A percentile compares a stretch with the other conserved stretches of the same genome.
Evolutionary conservation across 139 green algal species (phyloP).

Genomic region (Coelastrella sp.): DNA sequence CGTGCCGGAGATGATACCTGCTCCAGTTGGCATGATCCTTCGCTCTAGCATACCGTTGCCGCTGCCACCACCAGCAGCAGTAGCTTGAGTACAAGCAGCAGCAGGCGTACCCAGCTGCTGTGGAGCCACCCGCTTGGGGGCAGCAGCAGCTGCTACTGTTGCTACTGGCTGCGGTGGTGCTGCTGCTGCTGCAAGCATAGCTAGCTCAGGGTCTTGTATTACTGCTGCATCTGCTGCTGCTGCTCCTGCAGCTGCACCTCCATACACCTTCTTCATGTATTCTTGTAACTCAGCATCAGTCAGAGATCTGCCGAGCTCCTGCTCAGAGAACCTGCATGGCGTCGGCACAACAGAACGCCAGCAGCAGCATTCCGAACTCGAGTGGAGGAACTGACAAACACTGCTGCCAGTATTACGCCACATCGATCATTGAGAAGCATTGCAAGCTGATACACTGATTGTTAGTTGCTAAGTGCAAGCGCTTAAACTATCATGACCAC

Average conservation of each 20-base stretch:
- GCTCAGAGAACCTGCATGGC: constrained; percentile 57
- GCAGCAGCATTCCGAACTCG: background rate
- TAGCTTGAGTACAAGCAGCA: background rate
- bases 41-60: background rate
- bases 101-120: background rate
- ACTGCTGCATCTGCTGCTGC: constrained; percentile 4
- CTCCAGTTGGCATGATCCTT: constrained; percentile 16
- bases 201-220: constrained; percentile 38
- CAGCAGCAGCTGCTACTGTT: constrained; percentile 3
- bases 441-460: too few species aligned
- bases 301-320: constrained; percentile 71
- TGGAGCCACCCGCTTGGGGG: background rate
- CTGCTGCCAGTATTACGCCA: too few species aligned
- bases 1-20: background rate
- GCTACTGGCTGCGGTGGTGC: background rate
- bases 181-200: constrained; percentile 24
- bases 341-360: background rate
- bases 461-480: too few species aligned
- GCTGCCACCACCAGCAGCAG: background rate
- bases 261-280: constrained; percentile 74
- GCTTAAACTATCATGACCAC: too few species aligned
- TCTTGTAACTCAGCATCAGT: constrained; percentile 63
- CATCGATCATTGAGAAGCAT: too few species aligned
- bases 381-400: too few species aligned
- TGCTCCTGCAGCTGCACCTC: constrained; percentile 42